Percentiles rank a stretch among this genome's conserved stretches.
phyloP scores from a whole-genome alignment of 192 early-diverging fungal species.

The Coemansia sp. region DNA sequence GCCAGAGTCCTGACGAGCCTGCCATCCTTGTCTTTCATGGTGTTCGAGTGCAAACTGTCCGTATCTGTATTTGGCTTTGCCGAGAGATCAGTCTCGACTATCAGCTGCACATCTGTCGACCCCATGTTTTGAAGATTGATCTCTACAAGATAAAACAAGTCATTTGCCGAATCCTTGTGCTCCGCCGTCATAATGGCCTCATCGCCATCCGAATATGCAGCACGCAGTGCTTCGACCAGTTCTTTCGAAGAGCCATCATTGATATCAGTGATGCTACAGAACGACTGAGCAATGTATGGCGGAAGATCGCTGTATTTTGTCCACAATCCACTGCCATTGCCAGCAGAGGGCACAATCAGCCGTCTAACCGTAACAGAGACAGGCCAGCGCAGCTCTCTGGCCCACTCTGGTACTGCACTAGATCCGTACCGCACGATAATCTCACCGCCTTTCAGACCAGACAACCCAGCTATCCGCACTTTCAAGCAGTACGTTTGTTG shows the following conservation, averaged over 20 bases:
- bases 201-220: background rate
- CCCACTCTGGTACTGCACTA: slow-evolving; percentile 15
- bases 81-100: slow-evolving; percentile 36
- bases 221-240: slow-evolving; percentile 11
- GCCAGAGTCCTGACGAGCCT: slow-evolving; percentile 5
- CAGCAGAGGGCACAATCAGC: slow-evolving; percentile 18
- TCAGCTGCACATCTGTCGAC: slow-evolving; percentile 21
- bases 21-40: background rate
- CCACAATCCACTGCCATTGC: background rate
- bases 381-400: slow-evolving; percentile 38
- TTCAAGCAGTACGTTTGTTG: slow-evolving; percentile 10
- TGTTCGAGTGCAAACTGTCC: background rate
- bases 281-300: slow-evolving; percentile 25
- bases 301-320: slow-evolving; percentile 31
- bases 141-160: slow-evolving; percentile 38
- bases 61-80: background rate
- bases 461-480: slow-evolving; percentile 28
- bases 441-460: slow-evolving; percentile 25
- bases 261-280: slow-evolving; percentile 2
- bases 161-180: slow-evolving; percentile 3
- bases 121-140: slow-evolving; percentile 27
- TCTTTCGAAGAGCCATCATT: slow-evolving; percentile 1
- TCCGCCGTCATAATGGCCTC: no score
- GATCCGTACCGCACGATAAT: slow-evolving; percentile 39
- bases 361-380: slow-evolving; percentile 34